Conservation (phyloP, 768 basidiomycete species). For the Suillus cothurnatus region DNA sequence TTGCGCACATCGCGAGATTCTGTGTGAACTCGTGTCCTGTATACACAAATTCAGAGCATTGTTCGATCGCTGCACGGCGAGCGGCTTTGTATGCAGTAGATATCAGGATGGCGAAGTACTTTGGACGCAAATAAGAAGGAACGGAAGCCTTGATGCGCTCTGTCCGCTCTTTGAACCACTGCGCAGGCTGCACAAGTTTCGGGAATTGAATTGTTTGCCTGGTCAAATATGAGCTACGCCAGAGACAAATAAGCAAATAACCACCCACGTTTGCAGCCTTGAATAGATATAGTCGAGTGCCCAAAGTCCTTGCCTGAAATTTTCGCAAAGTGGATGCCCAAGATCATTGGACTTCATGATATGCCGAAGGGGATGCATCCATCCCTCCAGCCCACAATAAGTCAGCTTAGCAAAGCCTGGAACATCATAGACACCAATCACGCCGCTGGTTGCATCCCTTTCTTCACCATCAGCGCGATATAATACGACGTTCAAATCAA, state of each 20-base stretch:
- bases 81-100: slow-evolving; percentile 93
- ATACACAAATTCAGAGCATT: slow-evolving; percentile 83
- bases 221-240: slow-evolving; percentile 13
- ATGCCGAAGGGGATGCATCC: slow-evolving; percentile 87
- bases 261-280: slow-evolving; percentile 68
- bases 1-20: slow-evolving; percentile 79
- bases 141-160: slow-evolving; percentile 73
- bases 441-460: slow-evolving; percentile 79
- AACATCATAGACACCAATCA: slow-evolving; percentile 81
- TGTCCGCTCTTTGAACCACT: slow-evolving; percentile 90
- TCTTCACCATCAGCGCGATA: slow-evolving; percentile 92
- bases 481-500: slow-evolving; percentile 89
- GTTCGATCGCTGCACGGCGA: slow-evolving; percentile 79
- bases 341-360: slow-evolving; percentile 92
- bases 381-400: slow-evolving; percentile 96
- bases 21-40: slow-evolving; percentile 90
- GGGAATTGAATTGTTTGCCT: slow-evolving; percentile 70
- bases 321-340: slow-evolving; percentile 87
- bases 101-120: slow-evolving; percentile 92
- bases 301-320: slow-evolving; percentile 89
- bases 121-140: slow-evolving; percentile 90
- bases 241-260: slow-evolving; percentile 11
- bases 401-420: slow-evolving; percentile 73
- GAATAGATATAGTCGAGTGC: slow-evolving; percentile 84
- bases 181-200: slow-evolving; percentile 64